Conservation (phyloP, 2,329 filamentous ascomycete genomes). For the Colletotrichum caudatum region DNA sequence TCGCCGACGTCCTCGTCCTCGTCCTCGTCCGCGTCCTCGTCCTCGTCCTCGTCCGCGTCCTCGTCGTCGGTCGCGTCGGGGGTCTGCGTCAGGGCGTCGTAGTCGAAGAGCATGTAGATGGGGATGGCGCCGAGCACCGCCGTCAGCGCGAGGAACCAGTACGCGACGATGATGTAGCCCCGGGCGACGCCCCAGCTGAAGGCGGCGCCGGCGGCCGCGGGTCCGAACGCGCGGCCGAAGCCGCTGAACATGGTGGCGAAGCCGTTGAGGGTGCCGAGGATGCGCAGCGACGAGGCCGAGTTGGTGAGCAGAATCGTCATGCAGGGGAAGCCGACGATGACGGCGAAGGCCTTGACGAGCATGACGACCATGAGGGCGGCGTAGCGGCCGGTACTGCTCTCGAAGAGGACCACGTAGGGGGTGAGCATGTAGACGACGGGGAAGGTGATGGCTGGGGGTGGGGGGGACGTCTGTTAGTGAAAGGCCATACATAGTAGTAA, state of each 20-base stretch:
- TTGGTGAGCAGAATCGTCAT: conserved; percentile 91
- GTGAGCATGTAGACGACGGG: conserved; percentile 84
- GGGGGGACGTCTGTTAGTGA: neutral
- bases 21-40: too few species aligned
- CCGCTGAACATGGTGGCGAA: conserved; percentile 87
- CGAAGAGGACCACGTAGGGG: conserved; percentile 80
- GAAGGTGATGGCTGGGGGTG: conserved; percentile 69
- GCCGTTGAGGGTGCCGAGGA: conserved; percentile 92
- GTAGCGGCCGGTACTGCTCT: conserved; percentile 63
- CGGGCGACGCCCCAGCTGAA: conserved; percentile 82
- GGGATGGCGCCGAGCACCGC: conserved; percentile 76
- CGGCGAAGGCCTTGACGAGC: conserved; percentile 77
- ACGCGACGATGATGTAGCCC: conserved; percentile 83
- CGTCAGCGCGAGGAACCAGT: conserved; percentile 79
- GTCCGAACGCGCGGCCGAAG: conserved; percentile 82
- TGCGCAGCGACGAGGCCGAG: conserved; percentile 83
- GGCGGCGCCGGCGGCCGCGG: conserved; percentile 76
- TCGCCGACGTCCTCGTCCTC: conserved; percentile 46
- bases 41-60: conserved; percentile 45
- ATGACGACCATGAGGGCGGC: conserved; percentile 75
- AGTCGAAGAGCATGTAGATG: conserved; percentile 79
- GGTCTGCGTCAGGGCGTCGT: conserved; percentile 70
- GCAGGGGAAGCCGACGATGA: conserved; percentile 90
- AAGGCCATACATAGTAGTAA: neutral
- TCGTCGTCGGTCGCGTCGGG: conserved; percentile 52